Evolutionary conservation across 2,329 filamentous ascomycete species (phyloP).

Genomic region (Fusarium setosum): DNA sequence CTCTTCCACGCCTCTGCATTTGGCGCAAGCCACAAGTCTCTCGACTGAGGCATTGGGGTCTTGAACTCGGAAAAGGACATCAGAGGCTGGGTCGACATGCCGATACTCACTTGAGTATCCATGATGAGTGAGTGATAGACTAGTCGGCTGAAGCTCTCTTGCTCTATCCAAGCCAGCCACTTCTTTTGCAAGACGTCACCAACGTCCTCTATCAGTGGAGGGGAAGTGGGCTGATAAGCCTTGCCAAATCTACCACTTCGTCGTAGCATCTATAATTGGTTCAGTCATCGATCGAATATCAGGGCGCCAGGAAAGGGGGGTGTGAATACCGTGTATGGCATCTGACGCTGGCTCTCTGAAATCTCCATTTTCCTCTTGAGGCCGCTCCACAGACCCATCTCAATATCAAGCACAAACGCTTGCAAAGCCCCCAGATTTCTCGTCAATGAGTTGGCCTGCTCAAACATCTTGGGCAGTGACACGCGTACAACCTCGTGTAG

Average conservation of each 20-base stretch:
- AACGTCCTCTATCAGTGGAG: slow-evolving; percentile 2
- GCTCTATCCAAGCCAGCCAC: slow-evolving; percentile 25
- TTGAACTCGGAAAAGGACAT: slow-evolving; percentile 22
- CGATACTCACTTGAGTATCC: slow-evolving; percentile 24
- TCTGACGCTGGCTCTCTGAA: slow-evolving; percentile 23
- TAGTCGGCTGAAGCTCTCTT: slow-evolving; percentile 21
- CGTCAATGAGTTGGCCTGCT: slow-evolving; percentile 18
- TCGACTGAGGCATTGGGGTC: slow-evolving; percentile 16
- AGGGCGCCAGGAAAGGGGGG: background rate
- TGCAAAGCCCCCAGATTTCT: slow-evolving; percentile 15
- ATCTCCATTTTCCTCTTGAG: slow-evolving; percentile 30
- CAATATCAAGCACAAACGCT: slow-evolving; percentile 22
- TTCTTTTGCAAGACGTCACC: slow-evolving; percentile 18
- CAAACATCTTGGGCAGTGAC: slow-evolving; percentile 4
- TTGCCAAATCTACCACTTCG: slow-evolving; percentile 14
- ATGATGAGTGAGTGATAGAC: slow-evolving; percentile 20
- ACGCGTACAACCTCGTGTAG: slow-evolving; percentile 21
- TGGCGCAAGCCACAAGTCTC: slow-evolving; percentile 23
- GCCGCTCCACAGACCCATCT: slow-evolving; percentile 25
- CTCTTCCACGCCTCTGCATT: slow-evolving; percentile 26
- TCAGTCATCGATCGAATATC: background rate
- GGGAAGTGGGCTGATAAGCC: background rate
- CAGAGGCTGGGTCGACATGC: slow-evolving; percentile 15
- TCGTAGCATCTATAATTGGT: slow-evolving; percentile 9
- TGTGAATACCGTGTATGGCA: slow-evolving; percentile 25